Conservation (phyloP, 306 rosid genomes). For the Dalbergia oliveri region DNA sequence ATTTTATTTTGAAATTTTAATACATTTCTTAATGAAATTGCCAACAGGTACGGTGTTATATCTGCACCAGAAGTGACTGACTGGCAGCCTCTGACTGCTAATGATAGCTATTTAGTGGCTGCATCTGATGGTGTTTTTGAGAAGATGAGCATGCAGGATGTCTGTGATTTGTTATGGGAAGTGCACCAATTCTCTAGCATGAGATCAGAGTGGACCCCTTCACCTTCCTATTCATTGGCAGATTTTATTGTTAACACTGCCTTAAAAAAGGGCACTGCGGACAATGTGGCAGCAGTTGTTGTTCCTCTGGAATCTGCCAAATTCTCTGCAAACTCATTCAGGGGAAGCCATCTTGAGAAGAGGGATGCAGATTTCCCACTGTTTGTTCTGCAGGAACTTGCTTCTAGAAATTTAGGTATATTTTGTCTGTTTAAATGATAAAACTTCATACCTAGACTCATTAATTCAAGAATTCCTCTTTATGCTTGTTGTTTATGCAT, state of each 20-base stretch:
- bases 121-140: slow-evolving; percentile 97
- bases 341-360: slow-evolving; percentile 58
- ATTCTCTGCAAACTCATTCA: slow-evolving; percentile 46
- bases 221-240: slow-evolving; percentile 80
- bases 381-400: slow-evolving; percentile 54
- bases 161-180: slow-evolving; percentile 94
- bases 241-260: slow-evolving; percentile 81
- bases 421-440: slow-evolving; percentile 40
- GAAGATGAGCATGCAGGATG: slow-evolving; percentile 85
- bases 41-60: slow-evolving; percentile 83
- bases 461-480: slow-evolving; percentile 31
- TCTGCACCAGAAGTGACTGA: slow-evolving; percentile 95
- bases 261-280: slow-evolving; percentile 82
- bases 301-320: slow-evolving; percentile 74
- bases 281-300: slow-evolving; percentile 87
- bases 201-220: slow-evolving; percentile 61
- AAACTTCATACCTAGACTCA: slow-evolving; percentile 1
- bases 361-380: slow-evolving; percentile 51
- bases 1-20: slow-evolving; percentile 44
- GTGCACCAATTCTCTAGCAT: slow-evolving; percentile 50
- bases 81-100: slow-evolving; percentile 81
- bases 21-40: slow-evolving; percentile 45
- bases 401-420: slow-evolving; percentile 66
- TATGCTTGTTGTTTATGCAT: slow-evolving; percentile 10
- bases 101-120: slow-evolving; percentile 94